Conservation (phyloP, 1,139 yeast genomes). For the Blastobotrys raffinosifermentans region DNA sequence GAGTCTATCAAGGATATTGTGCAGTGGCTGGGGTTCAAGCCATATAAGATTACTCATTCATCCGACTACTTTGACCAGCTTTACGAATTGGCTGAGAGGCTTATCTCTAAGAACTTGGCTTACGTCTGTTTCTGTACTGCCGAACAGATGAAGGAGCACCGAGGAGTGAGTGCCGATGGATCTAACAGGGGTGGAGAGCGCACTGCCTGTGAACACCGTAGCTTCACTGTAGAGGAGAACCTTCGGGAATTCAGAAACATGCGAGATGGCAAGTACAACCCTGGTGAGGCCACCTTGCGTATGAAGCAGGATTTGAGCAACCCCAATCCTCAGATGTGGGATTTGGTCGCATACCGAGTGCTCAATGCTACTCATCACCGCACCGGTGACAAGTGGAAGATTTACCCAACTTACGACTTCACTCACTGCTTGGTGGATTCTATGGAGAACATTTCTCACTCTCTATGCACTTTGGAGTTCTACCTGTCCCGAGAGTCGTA, state of each 20-base stretch:
- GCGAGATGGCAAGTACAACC: conserved; percentile 82
- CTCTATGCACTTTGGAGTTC: conserved; percentile 93
- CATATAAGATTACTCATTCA: conserved; percentile 92
- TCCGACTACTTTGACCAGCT: conserved; percentile 90
- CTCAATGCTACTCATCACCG: conserved; percentile 89
- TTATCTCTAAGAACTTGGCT: conserved; percentile 65
- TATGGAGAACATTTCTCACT: conserved; percentile 90
- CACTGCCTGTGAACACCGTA: conserved; percentile 72
- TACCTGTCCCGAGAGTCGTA: conserved; percentile 87
- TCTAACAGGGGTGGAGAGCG: conserved; percentile 83
- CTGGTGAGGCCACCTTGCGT: conserved; percentile 90
- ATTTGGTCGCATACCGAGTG: conserved; percentile 95
- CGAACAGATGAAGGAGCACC: conserved; percentile 80
- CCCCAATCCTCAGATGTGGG: conserved; percentile 99
- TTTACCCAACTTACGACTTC: conserved; percentile 97
- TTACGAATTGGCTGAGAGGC: conserved; percentile 77
- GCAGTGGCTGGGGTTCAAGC: conserved; percentile 87
- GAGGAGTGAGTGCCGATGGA: conserved; percentile 90
- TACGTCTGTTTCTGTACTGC: conserved; percentile 93
- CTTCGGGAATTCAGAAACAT: conserved; percentile 77
- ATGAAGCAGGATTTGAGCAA: conserved; percentile 94
- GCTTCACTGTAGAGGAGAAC: conserved; percentile 63
- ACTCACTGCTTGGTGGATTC: conserved; percentile 99
- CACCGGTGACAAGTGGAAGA: conserved; percentile 95
- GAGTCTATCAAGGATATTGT: conserved; percentile 79